Evolutionary conservation across 495 filamentous ascomycete species (phyloP).

Genomic region (Aspergillus haitiensis): DNA sequence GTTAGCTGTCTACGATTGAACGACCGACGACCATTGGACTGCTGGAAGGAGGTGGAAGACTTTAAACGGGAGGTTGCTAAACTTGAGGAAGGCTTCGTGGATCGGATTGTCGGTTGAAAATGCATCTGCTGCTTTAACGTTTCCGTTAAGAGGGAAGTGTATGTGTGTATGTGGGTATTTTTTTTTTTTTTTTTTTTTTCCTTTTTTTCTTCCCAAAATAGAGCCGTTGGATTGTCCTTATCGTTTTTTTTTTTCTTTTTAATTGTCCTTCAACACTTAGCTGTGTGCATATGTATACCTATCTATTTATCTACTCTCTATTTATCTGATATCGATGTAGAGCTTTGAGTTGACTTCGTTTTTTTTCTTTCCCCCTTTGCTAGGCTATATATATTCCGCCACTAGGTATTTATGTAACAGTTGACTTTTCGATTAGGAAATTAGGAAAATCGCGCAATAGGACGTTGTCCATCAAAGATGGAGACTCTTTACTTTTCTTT

Average conservation of each 20-base stretch:
- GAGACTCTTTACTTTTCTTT: too few species aligned
- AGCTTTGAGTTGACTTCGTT: too few species aligned
- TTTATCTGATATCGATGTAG: not conserved
- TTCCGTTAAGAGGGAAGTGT: not conserved
- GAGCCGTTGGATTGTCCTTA: conserved; percentile 11
- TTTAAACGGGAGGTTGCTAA: conserved; percentile 85
- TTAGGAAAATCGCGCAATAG: too few species aligned
- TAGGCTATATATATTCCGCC: too few species aligned
- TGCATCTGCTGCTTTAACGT: not conserved
- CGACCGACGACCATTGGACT: conserved; percentile 89
- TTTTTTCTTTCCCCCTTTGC: too few species aligned
- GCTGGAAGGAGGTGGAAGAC: conserved; percentile 88
- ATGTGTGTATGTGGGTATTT: conserved; percentile 9
- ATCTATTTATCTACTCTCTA: conserved; percentile 14
- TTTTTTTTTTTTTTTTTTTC: conserved; percentile 25
- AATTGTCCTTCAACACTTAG: not conserved
- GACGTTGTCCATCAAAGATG: too few species aligned
- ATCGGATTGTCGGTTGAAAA: conserved; percentile 67
- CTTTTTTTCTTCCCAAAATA: conserved; percentile 11
- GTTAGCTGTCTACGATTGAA: conserved; percentile 80
- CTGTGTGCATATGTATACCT: conserved; percentile 20
- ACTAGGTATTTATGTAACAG: too few species aligned
- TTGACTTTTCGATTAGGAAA: too few species aligned
- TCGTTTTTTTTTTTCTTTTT: conserved; percentile 20
- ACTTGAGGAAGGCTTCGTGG: conserved; percentile 83